Evolutionary conservation across 192 early-diverging fungal genomes (phyloP).

Genomic region (Physocladia obscura): DNA sequence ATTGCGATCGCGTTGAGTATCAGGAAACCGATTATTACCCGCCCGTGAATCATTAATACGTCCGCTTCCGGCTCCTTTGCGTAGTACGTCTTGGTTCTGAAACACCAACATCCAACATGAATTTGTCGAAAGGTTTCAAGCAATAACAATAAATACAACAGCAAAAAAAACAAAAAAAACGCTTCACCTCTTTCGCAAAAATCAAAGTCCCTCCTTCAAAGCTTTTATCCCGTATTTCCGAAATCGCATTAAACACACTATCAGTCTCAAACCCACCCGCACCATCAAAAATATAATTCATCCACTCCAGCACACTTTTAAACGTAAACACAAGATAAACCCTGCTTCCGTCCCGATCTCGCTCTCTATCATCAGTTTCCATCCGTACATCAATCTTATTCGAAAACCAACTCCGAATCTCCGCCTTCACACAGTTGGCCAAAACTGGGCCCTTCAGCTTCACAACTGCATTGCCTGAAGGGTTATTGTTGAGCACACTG

Average conservation of each 20-base stretch:
- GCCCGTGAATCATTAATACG: no score
- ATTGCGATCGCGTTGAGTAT: no score
- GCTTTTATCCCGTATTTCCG: conserved; percentile 23
- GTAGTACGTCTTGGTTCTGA: no score
- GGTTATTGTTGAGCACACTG: conserved; percentile 10
- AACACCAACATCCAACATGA: no score
- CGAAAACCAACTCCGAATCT: conserved; percentile 11
- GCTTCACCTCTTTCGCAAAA: conserved; percentile 6
- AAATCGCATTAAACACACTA: conserved; percentile 10
- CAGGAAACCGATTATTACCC: no score
- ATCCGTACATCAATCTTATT: not conserved
- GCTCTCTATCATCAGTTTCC: conserved; percentile 21
- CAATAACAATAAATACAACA: not conserved
- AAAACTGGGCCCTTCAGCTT: conserved; percentile 15
- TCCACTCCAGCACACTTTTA: conserved; percentile 4
- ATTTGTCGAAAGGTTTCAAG: not conserved
- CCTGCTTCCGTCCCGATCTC: conserved; percentile 1
- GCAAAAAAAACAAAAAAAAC: not conserved
- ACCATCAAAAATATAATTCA: conserved; percentile 19
- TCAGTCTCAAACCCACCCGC: not conserved
- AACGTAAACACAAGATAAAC: not conserved
- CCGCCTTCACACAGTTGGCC: conserved; percentile 5
- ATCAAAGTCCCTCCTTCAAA: conserved; percentile 28
- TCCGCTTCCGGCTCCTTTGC: no score
- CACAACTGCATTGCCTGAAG: conserved; percentile 12